These are phyloP conservation scores for Mycena filopes DNA, from an alignment of 768 basidiomycete species.

Conservation along the genomic window DNA sequence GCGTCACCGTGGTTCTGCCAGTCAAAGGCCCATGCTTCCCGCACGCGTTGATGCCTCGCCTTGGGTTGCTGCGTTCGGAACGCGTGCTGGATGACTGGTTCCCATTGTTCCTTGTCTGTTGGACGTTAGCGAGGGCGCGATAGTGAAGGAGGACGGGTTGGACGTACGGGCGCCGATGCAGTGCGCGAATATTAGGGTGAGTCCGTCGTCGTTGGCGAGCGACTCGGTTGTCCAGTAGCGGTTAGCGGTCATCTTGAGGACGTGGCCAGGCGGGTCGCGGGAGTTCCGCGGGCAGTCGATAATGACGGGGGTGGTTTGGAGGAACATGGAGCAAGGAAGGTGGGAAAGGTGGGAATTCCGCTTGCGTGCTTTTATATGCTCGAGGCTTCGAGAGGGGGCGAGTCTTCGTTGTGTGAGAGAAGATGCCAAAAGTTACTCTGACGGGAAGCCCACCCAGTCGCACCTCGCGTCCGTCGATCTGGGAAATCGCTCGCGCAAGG, in stretches of 20 bases:
- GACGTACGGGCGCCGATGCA: conserved; percentile 59
- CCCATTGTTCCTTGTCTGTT: conserved; percentile 54
- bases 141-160: neutral
- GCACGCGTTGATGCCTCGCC: conserved; percentile 39
- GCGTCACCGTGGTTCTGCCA: conserved; percentile 54
- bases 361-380: too few species aligned
- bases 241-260: conserved; percentile 57
- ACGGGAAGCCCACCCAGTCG: neutral
- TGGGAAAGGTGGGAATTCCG: too few species aligned
- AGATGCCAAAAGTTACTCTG: conserved; percentile 4
- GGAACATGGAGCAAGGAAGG: neutral
- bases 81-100: conserved; percentile 44
- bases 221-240: conserved; percentile 48
- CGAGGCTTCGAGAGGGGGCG: too few species aligned
- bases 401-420: too few species aligned
- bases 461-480: conserved; percentile 8
- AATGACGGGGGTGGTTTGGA: conserved; percentile 17
- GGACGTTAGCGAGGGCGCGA: neutral
- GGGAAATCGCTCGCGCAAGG: neutral
- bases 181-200: conserved; percentile 60
- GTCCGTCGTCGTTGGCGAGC: conserved; percentile 42
- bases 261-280: conserved; percentile 5
- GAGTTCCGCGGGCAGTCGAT: conserved; percentile 19
- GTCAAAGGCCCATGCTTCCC: conserved; percentile 54
- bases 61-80: conserved; percentile 39